A percentile compares a stretch with the other conserved stretches of the same genome.
These are phyloP conservation scores for Flaveria floridana DNA, from an alignment of 140 eudicot genomes.

Conservation along the genomic window DNA sequence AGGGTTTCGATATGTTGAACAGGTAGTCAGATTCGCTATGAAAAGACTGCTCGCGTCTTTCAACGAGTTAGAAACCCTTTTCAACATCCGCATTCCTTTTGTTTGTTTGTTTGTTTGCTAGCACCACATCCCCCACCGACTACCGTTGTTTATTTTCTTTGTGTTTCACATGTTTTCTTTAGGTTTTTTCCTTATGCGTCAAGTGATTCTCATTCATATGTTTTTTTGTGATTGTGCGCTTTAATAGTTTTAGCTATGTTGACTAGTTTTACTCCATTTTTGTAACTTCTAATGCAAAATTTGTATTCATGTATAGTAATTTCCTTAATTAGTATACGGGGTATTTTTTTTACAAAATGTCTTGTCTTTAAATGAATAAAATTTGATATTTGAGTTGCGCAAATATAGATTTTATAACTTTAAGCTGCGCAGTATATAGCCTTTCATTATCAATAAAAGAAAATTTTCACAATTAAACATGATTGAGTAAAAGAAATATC, in stretches of 20 bases:
- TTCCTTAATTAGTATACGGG: neutral
- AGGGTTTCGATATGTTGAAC: constrained; percentile 56
- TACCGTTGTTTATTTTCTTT: constrained; percentile 8
- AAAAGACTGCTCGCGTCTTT: constrained; percentile 67
- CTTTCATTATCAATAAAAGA: no score
- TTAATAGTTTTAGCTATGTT: constrained; percentile 6
- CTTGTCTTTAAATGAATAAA: no score
- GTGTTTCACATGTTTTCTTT: neutral
- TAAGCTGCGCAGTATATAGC: no score
- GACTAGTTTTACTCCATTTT: constrained; percentile 3
- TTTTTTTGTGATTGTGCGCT: constrained; percentile 22
- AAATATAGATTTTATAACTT: no score
- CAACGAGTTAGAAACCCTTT: constrained; percentile 50
- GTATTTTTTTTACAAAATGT: neutral
- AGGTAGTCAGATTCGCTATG: constrained; percentile 39
- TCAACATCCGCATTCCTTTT: constrained; percentile 51
- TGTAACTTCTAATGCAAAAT: neutral
- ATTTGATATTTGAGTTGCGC: no score
- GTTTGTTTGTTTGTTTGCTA: neutral
- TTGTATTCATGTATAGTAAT: neutral
- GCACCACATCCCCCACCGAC: constrained; percentile 18
- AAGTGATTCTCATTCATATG: neutral
- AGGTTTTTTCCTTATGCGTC: neutral
- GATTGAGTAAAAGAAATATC: no score
- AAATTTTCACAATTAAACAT: no score